These are phyloP conservation scores for Ochetophila trinervis DNA, from an alignment of 306 rosid species.

Conservation along the genomic window DNA sequence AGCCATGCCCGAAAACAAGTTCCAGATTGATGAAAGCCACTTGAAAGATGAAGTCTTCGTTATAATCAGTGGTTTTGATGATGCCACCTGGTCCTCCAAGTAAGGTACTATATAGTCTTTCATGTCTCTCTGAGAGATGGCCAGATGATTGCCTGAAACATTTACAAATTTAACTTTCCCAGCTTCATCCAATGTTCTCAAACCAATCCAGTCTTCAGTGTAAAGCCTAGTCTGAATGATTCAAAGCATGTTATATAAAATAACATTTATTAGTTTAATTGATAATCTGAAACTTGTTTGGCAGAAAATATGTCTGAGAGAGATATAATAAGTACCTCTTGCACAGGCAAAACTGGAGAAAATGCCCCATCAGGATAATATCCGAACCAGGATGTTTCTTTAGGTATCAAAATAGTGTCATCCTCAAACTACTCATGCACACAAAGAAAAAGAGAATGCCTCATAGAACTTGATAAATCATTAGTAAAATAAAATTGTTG, in stretches of 20 bases:
- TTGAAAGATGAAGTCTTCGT: slow-evolving; percentile 13
- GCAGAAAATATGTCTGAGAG: not conserved
- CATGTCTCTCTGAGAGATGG: slow-evolving; percentile 56
- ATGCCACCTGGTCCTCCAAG: slow-evolving; percentile 43
- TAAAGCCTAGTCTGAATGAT: slow-evolving; percentile 68
- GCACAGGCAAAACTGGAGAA: slow-evolving; percentile 45
- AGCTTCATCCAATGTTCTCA: slow-evolving; percentile 72
- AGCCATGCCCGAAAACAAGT: slow-evolving; percentile 15
- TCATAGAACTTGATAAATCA: slow-evolving; percentile 9
- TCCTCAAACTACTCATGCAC: slow-evolving; percentile 50
- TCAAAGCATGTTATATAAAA: slow-evolving; percentile 14
- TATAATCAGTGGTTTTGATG: not conserved
- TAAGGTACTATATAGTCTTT: slow-evolving; percentile 60
- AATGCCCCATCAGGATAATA: slow-evolving; percentile 61
- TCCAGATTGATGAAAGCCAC: slow-evolving; percentile 28
- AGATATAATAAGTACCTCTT: slow-evolving; percentile 39
- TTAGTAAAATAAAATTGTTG: not conserved
- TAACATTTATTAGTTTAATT: not conserved
- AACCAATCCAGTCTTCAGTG: slow-evolving; percentile 84
- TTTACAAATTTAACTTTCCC: slow-evolving; percentile 66
- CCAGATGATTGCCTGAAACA: slow-evolving; percentile 63
- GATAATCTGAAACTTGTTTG: not conserved
- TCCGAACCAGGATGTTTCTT: slow-evolving; percentile 78
- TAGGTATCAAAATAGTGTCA: slow-evolving; percentile 55
- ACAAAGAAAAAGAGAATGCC: slow-evolving; percentile 4